Base-by-base conservation (phyloP, 2,329 filamentous ascomycete genomes). In the Claviceps sorghi region DNA sequence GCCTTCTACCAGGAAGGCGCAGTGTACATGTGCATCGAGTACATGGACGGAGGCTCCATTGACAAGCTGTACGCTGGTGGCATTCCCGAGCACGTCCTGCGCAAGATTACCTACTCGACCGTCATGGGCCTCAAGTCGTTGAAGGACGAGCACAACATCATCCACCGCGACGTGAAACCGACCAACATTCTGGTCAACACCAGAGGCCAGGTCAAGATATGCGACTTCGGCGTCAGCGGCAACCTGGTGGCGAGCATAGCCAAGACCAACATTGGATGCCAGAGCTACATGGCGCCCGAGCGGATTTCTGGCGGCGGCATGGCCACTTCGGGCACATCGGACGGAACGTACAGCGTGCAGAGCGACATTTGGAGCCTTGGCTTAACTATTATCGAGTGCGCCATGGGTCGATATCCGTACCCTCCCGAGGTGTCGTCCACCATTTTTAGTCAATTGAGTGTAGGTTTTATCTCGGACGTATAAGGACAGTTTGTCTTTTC, bases 221-320 rank as follows among this genome's bases (percentile, higher is more conserved):
- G 93, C 69, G 93, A 98, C 68, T 98, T 98, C 66, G 93, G 93
- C 53, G 93, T 98, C 52, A 94, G 87, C 59, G 93, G 93, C 51
- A 98, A 98, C 62, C 72, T 98, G 26, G 93, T 98, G 22, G 91
- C 93, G 26, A 95, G 89, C 71, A 97, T 97, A 61, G 93, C 93
- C 50, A 95, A 94, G 70, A 98, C 93, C 30, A 98, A 98, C 65
- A 98, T 98, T 62, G 93, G 93, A 41, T 98, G 93, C 63, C 93
- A 98, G 70, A 96, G 90, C 64, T 98, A 98, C 71, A 98, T 98
- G 93, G 93, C 93, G 0, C 93, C 93, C 0, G 93, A 98, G 68
- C 77, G 93, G 58, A 98, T 98, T 61, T 88, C 88, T 9, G 88
- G 88, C 48, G 89, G 90, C 53, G 85, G 85, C 22, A 81, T 89